Base-by-base conservation (phyloP, 2,329 filamentous ascomycete genomes). In the Cladorrhinum sp. region DNA sequence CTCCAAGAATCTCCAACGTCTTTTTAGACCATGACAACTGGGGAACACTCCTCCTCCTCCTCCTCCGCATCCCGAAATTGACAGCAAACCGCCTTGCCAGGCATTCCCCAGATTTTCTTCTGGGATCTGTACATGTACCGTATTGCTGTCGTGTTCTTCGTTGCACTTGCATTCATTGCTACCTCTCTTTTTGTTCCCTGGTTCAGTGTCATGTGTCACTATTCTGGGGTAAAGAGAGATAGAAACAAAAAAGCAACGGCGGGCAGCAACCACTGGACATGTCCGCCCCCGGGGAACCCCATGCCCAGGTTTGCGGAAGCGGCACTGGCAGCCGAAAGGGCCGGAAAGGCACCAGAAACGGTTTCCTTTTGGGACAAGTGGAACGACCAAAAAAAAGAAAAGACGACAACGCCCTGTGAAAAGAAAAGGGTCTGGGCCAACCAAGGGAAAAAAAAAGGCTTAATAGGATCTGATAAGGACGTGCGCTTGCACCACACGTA, bases 391-490 rank as follows among this genome's bases (percentile, higher is more conserved):
- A 57, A 54, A 49, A 57, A 53, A 41, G 29, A 48, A 45, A 36
- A 36, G 36, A 57, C 50, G 32, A 53, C 23, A 50, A 45, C 45
- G 24, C 53, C 36, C 32, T 49, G 29, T 27, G 29, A 49, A 10
- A 2, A 22, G 22, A 49, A 10, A 2, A 22, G 22, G n/a, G 22
- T 38, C 23, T 53, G 50, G 45, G n/a, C 32, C 50, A 25, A n/a
- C 29, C 24, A 29, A 27, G 23, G 32, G 56, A 18, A 36, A 54
- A 13, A 27, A n/a, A 55, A 49, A 49, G 36, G 24, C 27, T 32
- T 41, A 57, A 52, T 50, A 60, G 23, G 36, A 56, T 56, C 38
- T 56, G 53, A 56, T 56, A 56, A 56, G 53, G 36, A 56, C 53
- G 53, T 56, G 38, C 53, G 24, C 53, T 50, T 16, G 49, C 49